These are phyloP conservation scores for Grosmannia clavigera DNA, from an alignment of 2,329 filamentous ascomycete species.

Conservation along the genomic window DNA sequence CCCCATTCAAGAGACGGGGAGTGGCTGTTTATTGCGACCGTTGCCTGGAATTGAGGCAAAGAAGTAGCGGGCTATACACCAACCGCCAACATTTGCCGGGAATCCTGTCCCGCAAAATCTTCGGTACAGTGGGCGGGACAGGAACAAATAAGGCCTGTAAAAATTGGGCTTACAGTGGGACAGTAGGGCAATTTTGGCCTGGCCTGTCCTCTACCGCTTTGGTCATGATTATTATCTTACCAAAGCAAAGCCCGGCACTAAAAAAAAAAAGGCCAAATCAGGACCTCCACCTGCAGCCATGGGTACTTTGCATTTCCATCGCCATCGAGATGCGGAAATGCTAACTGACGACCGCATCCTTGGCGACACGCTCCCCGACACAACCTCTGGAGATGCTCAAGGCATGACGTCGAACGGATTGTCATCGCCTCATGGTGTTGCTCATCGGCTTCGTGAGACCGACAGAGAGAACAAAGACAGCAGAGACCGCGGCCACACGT, in stretches of 20 bases:
- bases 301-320: constrained; percentile 13
- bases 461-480: constrained; percentile 14
- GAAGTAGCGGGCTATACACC: not conserved
- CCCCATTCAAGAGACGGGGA: not conserved
- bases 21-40: not conserved
- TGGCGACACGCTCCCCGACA: constrained; percentile 13
- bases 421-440: constrained; percentile 17
- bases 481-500: constrained; percentile 4
- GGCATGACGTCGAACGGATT: constrained; percentile 22
- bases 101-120: not conserved
- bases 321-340: constrained; percentile 27
- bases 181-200: not conserved
- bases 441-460: constrained; percentile 14
- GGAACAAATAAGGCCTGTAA: not conserved
- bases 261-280: constrained; percentile 1
- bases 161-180: not conserved
- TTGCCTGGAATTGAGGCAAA: not conserved
- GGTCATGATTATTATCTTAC: not conserved
- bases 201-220: not conserved
- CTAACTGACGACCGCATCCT: constrained; percentile 26
- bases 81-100: not conserved
- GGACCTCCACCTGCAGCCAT: constrained; percentile 13
- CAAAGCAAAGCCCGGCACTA: not conserved
- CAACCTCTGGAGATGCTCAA: constrained; percentile 16
- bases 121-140: not conserved